Conservation (phyloP, 139 green algal species). For the Astrephomene gubernaculifera region DNA sequence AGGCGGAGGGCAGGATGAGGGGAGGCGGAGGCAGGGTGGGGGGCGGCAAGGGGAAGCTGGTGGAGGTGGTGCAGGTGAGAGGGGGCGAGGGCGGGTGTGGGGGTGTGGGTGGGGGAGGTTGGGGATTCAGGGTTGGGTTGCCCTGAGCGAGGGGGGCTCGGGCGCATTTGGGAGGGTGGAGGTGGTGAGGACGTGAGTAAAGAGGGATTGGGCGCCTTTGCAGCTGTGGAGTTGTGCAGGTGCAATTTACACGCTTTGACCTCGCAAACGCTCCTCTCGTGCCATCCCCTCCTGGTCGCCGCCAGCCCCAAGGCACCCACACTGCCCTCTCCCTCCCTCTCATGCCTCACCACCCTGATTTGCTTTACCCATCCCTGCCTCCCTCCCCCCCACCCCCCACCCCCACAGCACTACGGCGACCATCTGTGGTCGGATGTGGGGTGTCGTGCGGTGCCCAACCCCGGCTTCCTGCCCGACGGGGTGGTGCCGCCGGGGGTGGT, state of each 20-base stretch:
- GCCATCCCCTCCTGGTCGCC: too few species aligned
- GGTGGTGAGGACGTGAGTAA: too few species aligned
- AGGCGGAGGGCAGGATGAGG: slow-evolving; percentile 15
- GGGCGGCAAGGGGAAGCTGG: slow-evolving; percentile 62
- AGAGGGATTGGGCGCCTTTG: too few species aligned
- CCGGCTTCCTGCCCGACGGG: slow-evolving; percentile 55
- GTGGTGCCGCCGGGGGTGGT: slow-evolving; percentile 50
- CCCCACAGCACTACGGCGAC: slow-evolving; percentile 64
- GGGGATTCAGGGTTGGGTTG: too few species aligned
- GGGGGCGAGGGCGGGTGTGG: not conserved
- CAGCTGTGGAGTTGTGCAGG: too few species aligned
- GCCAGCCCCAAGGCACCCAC: too few species aligned
- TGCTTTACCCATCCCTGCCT: not conserved
- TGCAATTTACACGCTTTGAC: too few species aligned
- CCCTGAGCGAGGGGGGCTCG: too few species aligned
- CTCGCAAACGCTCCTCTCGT: too few species aligned
- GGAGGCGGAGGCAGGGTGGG: not conserved
- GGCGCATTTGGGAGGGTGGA: too few species aligned
- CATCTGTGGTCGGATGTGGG: slow-evolving; percentile 58
- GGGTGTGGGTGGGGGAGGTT: not conserved
- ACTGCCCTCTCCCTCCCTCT: not conserved
- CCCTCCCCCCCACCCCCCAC: not conserved
- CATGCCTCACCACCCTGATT: too few species aligned
- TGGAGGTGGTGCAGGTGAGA: slow-evolving; percentile 63
- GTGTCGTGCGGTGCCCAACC: slow-evolving; percentile 54